Base-by-base conservation (phyloP, 176 grass and related monocot species). In the Tuctoria greenei region DNA sequence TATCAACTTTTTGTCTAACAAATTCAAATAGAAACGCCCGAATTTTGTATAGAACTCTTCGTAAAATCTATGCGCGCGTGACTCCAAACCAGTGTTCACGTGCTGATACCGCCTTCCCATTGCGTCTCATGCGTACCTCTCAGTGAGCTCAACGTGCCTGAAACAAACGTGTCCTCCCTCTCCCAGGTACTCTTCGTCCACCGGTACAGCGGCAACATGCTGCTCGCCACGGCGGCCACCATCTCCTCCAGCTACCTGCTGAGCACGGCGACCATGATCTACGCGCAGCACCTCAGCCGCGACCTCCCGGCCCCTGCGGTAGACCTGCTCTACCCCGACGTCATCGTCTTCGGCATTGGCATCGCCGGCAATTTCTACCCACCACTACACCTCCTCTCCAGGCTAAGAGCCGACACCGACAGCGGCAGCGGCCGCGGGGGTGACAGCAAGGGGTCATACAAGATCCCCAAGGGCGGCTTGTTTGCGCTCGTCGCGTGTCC, bases 281-380 rank as follows among this genome's bases (percentile, higher is more conserved):
- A 91, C 47, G 68, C 86, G 28, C 91, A 89, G 39, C 86, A 86
- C 73, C 84, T 97, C 37, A 46, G 66, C 51, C 7, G 2, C 4
- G 75, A 49, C 24, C 81, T 86, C 57, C 73, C 86, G 11, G 86
- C 84, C 35, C 91, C 88, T 0, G 8, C 74, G 17, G 49, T 62
- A 2, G 68, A 97, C 28, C 75, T 93, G 14, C 88, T 85, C 21
- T 84, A 83, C 68, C 57, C 72, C 0, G 86, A 88, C 5, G n/a
- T 78, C 18, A 6, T 42, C 35, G 15, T 84, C 41, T 88, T 93
- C 49, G n/a, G 61, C 10, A 4, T 88, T 6, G 88, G 94, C 88
- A 47, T 87, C 61, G n/a, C 52, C 2, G 91, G 91, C 47, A 93
- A 97, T 71, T 79, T 93, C 43, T 91, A 93, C 82, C 82, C 91